These are phyloP conservation scores for Alternaria viburni DNA, from an alignment of 2,329 filamentous ascomycete species.

Conservation along the genomic window DNA sequence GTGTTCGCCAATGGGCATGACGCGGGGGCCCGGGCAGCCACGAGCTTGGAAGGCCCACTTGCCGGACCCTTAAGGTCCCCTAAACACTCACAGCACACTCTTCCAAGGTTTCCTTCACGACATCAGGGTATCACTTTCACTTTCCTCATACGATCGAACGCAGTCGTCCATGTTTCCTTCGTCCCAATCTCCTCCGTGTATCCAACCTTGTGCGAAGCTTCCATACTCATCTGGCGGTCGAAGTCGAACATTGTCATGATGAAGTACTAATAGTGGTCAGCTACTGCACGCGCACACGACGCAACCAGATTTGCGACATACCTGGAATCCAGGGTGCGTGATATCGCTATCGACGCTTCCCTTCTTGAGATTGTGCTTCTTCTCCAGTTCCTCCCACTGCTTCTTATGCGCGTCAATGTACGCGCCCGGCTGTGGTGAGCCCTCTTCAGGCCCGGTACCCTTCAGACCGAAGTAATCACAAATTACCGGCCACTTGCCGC, in stretches of 20 bases:
- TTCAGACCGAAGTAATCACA: constrained; percentile 56
- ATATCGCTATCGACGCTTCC: constrained; percentile 55
- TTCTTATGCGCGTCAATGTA: constrained; percentile 38
- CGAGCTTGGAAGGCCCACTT: not conserved
- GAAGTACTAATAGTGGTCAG: constrained; percentile 29
- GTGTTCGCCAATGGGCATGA: not conserved
- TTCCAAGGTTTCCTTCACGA: not conserved
- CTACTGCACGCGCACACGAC: not conserved
- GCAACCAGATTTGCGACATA: constrained; percentile 8
- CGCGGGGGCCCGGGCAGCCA: not conserved
- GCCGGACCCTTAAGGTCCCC: not conserved
- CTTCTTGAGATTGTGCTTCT: constrained; percentile 37
- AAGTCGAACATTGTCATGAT: constrained; percentile 53
- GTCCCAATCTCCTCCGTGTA: constrained; percentile 51
- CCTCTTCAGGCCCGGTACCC: constrained; percentile 44
- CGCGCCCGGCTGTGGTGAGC: constrained; percentile 35
- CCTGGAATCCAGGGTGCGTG: constrained; percentile 46
- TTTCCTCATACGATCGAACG: constrained; percentile 52
- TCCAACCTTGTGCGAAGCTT: constrained; percentile 46
- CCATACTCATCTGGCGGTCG: constrained; percentile 55
- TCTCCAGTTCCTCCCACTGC: constrained; percentile 37
- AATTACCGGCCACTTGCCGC: constrained; percentile 54
- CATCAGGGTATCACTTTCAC: constrained; percentile 50
- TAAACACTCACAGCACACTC: not conserved
- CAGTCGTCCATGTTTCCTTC: constrained; percentile 51